A percentile compares a stretch with the other conserved stretches of the same genome.
Conservation (phyloP, 139 green algal species). For the Chlamydomonas sp. region DNA sequence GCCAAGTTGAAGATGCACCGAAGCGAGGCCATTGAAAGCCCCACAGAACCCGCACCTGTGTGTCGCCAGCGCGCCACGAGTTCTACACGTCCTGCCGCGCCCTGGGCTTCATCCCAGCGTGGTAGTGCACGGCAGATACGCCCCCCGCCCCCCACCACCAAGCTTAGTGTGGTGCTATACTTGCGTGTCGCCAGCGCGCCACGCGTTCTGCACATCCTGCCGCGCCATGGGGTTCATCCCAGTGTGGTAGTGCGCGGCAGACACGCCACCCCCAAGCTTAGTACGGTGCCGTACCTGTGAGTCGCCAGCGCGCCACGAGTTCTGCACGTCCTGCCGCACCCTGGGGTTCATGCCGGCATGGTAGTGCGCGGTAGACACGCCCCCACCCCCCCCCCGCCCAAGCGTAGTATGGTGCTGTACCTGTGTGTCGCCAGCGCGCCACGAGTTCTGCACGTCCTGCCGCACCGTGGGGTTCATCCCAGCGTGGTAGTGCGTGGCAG, state of each 20-base stretch:
- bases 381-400: conserved; percentile 26
- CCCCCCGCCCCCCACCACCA: conserved; percentile 26
- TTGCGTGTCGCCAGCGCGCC: not conserved
- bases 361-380: conserved; percentile 61
- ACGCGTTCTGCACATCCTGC: not conserved
- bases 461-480: not conserved
- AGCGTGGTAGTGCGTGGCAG: not conserved
- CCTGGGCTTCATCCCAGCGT: too few species aligned
- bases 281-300: conserved; percentile 34
- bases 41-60: too few species aligned
- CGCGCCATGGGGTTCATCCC: too few species aligned
- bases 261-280: too few species aligned
- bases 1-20: too few species aligned
- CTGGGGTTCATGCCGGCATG: conserved; percentile 79
- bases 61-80: conserved; percentile 58
- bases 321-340: conserved; percentile 66
- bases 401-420: too few species aligned
- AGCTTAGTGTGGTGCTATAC: too few species aligned
- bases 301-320: conserved; percentile 59
- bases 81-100: conserved; percentile 65
- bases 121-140: too few species aligned
- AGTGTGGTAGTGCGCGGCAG: too few species aligned
- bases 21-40: too few species aligned
- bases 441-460: conserved; percentile 14
- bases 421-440: not conserved